Evolutionary conservation across 441 rosid species (phyloP), one percentile per base, ranked within the genome.

Genomic region (Croton laevigatus): DNA sequence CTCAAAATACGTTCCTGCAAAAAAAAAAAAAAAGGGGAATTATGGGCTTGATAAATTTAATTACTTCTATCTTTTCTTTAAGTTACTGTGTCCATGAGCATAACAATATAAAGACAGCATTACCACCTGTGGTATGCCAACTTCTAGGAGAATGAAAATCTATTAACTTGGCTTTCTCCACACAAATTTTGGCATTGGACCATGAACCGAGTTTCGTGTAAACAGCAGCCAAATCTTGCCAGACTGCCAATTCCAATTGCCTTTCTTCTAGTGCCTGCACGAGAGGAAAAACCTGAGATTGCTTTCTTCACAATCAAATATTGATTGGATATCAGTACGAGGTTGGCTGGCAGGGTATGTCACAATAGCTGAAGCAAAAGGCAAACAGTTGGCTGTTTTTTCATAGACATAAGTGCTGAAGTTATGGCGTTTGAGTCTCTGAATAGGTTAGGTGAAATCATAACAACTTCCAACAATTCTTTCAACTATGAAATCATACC

Each of bases 181-280:
- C 61, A 70, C 98, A 95, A 62, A 87, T 80, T 80, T 86, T 82
- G 51, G 96, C 96, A 72, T 93, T 92, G 42, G 79, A 42, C 92
- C 85, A 89, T 32, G 84, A 82, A 62, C 88, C 85, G 48, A 91
- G 81, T 77, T 82, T 86, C 65, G 87, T 72, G 27, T 93, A 93
- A 73, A 93, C 79, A 32, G 75, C 62, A 22, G 93, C 87, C 77
- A 95, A 81, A 81, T 95, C 92, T 78, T 87, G 92, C 99, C 99
- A 95, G 36, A 88, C 86, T 68, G 81, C 85, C 32, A 75, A 73
- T 84, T 92, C 99, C 78, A 81, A 72, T 20, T 80, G 84, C 76
- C 79, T 81, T 63, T 78, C 83, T 20, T 66, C 74, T 69, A 64
- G 58, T 69, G 49, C 78, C 98, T 91, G 84, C 44, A 51, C 78